Percentiles rank a stretch among this genome's conserved stretches.
phyloP scores from a whole-genome alignment of 345 rosid species.

The Salix caprea region DNA sequence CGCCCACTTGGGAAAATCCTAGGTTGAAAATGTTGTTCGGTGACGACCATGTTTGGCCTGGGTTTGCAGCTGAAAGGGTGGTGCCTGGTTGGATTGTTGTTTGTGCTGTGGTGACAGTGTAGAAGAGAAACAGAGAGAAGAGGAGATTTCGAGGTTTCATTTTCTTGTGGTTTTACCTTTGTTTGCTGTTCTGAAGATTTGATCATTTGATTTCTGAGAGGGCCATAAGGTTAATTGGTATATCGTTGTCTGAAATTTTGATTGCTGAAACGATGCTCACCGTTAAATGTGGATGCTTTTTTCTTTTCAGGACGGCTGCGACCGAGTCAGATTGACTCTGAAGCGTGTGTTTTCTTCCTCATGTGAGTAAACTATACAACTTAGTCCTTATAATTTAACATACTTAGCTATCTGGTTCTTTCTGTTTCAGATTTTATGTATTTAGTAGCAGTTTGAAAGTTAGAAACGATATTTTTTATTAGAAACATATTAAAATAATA shows the following conservation, averaged over 20 bases:
- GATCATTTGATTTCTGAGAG: not conserved
- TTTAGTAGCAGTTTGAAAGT: too few relatives aligned
- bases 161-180: not conserved
- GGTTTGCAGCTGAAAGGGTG: conserved; percentile 39
- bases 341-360: too few relatives aligned
- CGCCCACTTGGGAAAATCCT: conserved; percentile 32
- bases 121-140: not conserved
- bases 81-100: conserved; percentile 31
- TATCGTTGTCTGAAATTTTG: not conserved
- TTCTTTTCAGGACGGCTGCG: too few relatives aligned
- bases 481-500: too few relatives aligned
- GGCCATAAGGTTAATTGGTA: not conserved
- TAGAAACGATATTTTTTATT: too few relatives aligned
- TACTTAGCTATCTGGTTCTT: too few relatives aligned
- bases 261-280: not conserved
- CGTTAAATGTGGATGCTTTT: too few relatives aligned
- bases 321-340: too few relatives aligned
- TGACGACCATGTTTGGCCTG: conserved; percentile 38
- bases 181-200: not conserved
- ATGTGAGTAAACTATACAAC: too few relatives aligned
- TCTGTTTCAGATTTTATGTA: too few relatives aligned
- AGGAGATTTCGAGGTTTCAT: conserved; percentile 4
- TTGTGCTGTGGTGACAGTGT: conserved; percentile 8
- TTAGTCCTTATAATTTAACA: too few relatives aligned
- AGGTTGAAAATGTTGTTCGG: conserved; percentile 37